phyloP scores from a whole-genome alignment of 148 eudicot genomes.

The Simmondsia chinensis region DNA sequence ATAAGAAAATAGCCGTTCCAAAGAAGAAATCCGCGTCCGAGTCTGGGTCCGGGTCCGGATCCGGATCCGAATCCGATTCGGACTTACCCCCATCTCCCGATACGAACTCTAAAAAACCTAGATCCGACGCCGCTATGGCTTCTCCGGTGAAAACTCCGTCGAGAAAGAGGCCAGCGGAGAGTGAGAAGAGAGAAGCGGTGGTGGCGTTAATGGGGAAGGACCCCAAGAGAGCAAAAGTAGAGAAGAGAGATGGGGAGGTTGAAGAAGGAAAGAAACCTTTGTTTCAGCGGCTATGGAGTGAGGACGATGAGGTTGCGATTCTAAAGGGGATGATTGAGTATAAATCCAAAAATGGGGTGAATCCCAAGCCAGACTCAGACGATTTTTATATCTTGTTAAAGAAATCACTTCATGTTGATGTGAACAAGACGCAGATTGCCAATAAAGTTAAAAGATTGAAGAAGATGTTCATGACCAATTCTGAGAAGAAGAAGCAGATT shows the following conservation, averaged over 20 bases:
- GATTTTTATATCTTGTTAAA: constrained; percentile 29
- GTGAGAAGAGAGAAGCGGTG: neutral
- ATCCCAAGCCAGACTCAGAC: constrained; percentile 17
- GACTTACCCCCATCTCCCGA: constrained; percentile 5
- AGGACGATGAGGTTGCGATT: constrained; percentile 41
- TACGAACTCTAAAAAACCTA: neutral
- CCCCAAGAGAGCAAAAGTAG: constrained; percentile 5
- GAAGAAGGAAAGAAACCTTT: neutral
- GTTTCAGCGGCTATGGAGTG: constrained; percentile 48
- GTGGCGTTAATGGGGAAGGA: neutral
- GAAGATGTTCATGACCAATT: constrained; percentile 26
- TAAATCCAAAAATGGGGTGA: constrained; percentile 9
- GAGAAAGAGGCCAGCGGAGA: neutral
- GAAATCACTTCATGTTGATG: constrained; percentile 19
- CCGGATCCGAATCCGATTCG: constrained; percentile 2
- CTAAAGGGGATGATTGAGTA: constrained; percentile 43
- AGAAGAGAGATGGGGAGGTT: constrained; percentile 7
- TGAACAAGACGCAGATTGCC: constrained; percentile 22
- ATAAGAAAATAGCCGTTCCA: neutral
- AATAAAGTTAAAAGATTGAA: constrained; percentile 29
- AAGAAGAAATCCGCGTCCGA: neutral
- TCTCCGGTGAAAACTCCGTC: no score
- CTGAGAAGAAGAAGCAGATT: constrained; percentile 9
- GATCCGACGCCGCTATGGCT: no score
- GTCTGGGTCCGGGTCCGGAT: neutral